Conservation (phyloP, 2,329 filamentous ascomycete species). For the Aspergillus neoniger region DNA sequence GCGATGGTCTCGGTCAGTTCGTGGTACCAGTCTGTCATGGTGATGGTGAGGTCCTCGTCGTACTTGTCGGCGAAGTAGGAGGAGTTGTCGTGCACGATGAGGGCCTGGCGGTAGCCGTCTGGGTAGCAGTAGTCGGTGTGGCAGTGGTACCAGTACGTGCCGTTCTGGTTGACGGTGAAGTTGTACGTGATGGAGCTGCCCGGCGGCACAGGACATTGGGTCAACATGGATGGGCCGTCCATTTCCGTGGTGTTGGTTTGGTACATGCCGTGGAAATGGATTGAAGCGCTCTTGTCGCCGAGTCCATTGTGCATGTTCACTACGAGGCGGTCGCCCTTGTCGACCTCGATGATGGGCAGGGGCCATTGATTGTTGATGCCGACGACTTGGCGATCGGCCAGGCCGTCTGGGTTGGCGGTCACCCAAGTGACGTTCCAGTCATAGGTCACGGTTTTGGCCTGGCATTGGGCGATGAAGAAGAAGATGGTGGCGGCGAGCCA, state of each 20-base stretch:
- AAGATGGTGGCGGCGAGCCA: neutral
- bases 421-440: constrained; percentile 60
- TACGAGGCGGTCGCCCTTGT: constrained; percentile 70
- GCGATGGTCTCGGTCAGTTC: constrained; percentile 60
- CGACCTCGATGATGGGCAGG: constrained; percentile 70
- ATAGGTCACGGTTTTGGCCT: constrained; percentile 39
- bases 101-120: constrained; percentile 67
- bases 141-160: constrained; percentile 68
- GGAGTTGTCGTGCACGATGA: constrained; percentile 65
- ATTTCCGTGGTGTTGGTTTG: constrained; percentile 74
- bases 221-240: constrained; percentile 70
- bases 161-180: constrained; percentile 62
- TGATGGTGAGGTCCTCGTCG: constrained; percentile 63
- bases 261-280: constrained; percentile 79
- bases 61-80: constrained; percentile 53
- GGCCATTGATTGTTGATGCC: constrained; percentile 76
- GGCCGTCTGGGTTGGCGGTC: constrained; percentile 57
- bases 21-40: constrained; percentile 75
- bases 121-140: constrained; percentile 66
- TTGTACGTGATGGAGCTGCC: constrained; percentile 65
- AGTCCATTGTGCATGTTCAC: constrained; percentile 70
- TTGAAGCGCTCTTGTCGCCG: constrained; percentile 62
- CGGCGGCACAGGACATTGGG: constrained; percentile 67
- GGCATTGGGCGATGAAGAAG: neutral
- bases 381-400: constrained; percentile 57